These are phyloP conservation scores for Candida fluviatilis DNA, from an alignment of 805 yeast species.

Conservation along the genomic window DNA sequence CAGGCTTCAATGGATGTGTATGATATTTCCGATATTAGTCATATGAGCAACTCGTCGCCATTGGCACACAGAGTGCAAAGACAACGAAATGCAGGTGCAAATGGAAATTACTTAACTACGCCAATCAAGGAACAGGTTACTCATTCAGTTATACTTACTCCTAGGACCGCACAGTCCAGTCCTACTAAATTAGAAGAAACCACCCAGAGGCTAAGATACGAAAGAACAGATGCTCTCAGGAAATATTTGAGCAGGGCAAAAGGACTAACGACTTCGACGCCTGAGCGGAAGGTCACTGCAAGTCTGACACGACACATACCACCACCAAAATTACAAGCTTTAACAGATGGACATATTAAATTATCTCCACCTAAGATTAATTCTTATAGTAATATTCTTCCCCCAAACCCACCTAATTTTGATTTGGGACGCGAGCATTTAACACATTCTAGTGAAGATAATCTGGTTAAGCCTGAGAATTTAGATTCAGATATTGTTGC, in stretches of 20 bases:
- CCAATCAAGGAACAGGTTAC: conserved; percentile 28
- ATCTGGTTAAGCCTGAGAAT: background rate
- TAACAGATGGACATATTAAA: background rate
- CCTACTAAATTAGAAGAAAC: conserved; percentile 38
- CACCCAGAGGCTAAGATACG: conserved; percentile 28
- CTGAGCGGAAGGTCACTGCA: conserved; percentile 4
- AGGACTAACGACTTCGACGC: conserved; percentile 11
- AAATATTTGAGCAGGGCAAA: conserved; percentile 26
- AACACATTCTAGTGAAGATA: conserved; percentile 1
- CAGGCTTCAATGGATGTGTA: conserved; percentile 7
- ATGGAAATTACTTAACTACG: conserved; percentile 26
- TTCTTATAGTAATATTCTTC: conserved; percentile 8
- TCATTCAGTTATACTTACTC: conserved; percentile 15
- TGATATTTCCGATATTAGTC: conserved; percentile 14
- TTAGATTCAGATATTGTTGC: conserved; percentile 11
- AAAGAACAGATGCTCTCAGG: conserved; percentile 30
- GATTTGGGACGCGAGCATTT: conserved; percentile 1
- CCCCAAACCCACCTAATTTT: conserved; percentile 23
- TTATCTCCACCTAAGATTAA: conserved; percentile 10
- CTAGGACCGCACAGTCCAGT: conserved; percentile 22
- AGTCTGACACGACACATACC: background rate
- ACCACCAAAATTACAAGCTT: background rate
- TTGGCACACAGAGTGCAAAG: conserved; percentile 16
- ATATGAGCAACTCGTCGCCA: conserved; percentile 27
- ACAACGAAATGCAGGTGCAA: background rate